A percentile compares a stretch with the other conserved stretches of the same genome.
Conservation (phyloP, 495 filamentous ascomycete genomes). For the Neurospora africana region DNA sequence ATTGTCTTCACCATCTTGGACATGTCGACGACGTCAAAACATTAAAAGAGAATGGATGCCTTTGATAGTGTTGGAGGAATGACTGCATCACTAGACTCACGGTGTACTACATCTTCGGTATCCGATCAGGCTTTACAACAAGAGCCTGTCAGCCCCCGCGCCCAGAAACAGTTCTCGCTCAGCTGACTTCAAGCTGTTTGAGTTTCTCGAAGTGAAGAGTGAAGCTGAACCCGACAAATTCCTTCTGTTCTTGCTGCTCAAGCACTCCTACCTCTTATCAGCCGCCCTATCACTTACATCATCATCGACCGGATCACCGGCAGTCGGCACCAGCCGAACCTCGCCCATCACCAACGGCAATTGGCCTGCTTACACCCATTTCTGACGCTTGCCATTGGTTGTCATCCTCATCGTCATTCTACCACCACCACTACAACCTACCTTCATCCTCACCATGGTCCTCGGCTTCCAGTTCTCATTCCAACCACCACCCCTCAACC, state of each 20-base stretch:
- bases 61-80: not conserved
- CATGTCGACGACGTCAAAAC: not conserved
- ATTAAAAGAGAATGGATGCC: not conserved
- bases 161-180: not conserved
- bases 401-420: not conserved
- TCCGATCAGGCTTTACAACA: not conserved
- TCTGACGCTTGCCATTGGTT: not conserved
- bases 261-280: not conserved
- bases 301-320: not conserved
- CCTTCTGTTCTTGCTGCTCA: not conserved
- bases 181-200: not conserved
- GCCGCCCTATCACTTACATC: not conserved
- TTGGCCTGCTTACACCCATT: not conserved
- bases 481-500: constrained; percentile 50
- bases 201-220: not conserved
- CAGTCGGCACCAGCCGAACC: not conserved
- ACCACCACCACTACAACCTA: not conserved
- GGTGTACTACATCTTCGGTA: not conserved
- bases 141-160: not conserved
- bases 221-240: too few relatives aligned
- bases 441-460: constrained; percentile 22
- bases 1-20: not conserved
- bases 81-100: not conserved
- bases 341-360: not conserved
- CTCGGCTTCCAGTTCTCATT: constrained; percentile 44